Conservation (phyloP, 495 filamentous ascomycete species). For the Pseudoneurospora amorphoporcata region DNA sequence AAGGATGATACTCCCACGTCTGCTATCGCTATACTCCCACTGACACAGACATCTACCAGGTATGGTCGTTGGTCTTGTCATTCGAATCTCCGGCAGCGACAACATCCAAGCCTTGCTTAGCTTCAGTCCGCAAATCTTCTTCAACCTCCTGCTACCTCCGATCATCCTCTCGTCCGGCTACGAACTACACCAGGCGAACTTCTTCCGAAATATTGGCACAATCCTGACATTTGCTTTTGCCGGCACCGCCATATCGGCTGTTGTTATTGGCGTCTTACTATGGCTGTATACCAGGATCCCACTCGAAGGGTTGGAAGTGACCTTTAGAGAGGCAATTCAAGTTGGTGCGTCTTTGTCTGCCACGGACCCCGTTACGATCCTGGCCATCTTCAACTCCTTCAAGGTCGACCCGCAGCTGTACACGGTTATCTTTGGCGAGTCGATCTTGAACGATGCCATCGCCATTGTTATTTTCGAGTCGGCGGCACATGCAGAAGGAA, state of each 20-base stretch:
- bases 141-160: conserved; percentile 92
- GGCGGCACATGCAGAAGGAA: conserved; percentile 72
- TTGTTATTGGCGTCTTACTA: conserved; percentile 79
- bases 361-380: conserved; percentile 92
- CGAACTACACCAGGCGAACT: conserved; percentile 95
- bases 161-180: conserved; percentile 97
- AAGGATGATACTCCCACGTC: conserved; percentile 17
- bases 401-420: conserved; percentile 98
- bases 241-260: conserved; percentile 92
- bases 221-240: conserved; percentile 98
- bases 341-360: conserved; percentile 93
- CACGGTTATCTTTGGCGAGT: conserved; percentile 96
- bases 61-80: conserved; percentile 88
- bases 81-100: conserved; percentile 66
- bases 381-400: conserved; percentile 98
- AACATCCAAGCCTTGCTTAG: conserved; percentile 80
- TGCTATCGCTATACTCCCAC: neutral
- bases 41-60: conserved; percentile 41
- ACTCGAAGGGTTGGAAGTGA: conserved; percentile 72
- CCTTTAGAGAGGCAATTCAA: conserved; percentile 88
- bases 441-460: conserved; percentile 94
- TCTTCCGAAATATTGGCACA: conserved; percentile 95
- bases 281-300: conserved; percentile 83
- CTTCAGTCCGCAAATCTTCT: conserved; percentile 98
- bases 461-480: conserved; percentile 98